Conservation (phyloP, 441 rosid genomes). For the Pelargonium cotyledonis region DNA sequence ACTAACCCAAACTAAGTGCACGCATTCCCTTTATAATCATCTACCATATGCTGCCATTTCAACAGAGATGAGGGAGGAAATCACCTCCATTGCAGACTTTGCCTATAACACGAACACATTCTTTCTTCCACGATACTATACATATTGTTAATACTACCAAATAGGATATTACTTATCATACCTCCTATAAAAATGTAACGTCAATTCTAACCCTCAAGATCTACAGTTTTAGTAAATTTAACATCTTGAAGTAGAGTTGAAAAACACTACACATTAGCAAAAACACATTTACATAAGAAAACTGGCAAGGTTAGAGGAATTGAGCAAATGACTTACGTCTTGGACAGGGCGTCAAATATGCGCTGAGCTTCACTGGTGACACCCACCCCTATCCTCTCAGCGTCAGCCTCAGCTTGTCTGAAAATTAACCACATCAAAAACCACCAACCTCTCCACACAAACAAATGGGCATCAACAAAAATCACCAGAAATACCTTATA, state of each 20-base stretch:
- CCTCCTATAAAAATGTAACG: no score
- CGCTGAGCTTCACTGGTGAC: conserved; percentile 80
- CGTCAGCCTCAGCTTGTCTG: conserved; percentile 84
- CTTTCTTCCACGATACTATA: not conserved
- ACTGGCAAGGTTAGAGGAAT: not conserved
- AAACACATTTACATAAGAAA: not conserved
- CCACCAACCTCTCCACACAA: conserved; percentile 2
- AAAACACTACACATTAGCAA: not conserved
- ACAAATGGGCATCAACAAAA: not conserved
- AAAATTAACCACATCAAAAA: conserved; percentile 17
- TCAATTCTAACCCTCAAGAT: no score
- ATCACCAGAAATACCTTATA: not conserved
- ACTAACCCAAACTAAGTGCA: not conserved
- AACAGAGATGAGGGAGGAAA: not conserved
- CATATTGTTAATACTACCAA: not conserved
- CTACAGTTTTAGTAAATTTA: not conserved
- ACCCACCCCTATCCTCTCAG: conserved; percentile 87
- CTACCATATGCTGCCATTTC: not conserved
- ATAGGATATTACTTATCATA: no score
- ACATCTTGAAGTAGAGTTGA: not conserved
- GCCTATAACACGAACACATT: no score
- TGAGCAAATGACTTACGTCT: conserved; percentile 37
- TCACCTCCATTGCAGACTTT: not conserved
- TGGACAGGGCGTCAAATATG: conserved; percentile 79
- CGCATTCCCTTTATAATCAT: not conserved